A percentile compares a stretch with the other conserved stretches of the same genome.
phyloP scores from a whole-genome alignment of 768 basidiomycete species.

The Artomyces pyxidatus region DNA sequence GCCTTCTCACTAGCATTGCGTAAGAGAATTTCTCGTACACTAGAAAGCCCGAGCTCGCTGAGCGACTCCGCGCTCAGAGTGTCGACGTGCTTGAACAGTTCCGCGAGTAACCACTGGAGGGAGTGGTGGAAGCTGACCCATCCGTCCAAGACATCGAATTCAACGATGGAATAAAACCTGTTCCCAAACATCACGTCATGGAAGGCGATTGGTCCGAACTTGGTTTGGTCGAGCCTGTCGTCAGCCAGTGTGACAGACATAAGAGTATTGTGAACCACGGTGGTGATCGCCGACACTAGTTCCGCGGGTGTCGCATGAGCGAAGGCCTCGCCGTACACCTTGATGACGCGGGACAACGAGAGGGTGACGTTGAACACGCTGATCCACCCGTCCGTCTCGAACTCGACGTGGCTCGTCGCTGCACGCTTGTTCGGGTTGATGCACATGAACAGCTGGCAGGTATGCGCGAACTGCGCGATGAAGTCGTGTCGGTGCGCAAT shows the following conservation, averaged over 20 bases:
- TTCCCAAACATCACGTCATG: conserved; percentile 64
- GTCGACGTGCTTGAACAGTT: conserved; percentile 78
- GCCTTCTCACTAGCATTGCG: conserved; percentile 57
- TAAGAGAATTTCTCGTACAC: conserved; percentile 53
- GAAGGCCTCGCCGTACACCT: conserved; percentile 83
- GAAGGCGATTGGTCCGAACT: conserved; percentile 54
- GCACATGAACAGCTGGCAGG: conserved; percentile 88
- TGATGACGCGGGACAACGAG: conserved; percentile 81
- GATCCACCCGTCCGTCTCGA: conserved; percentile 95
- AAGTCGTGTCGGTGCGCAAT: conserved; percentile 63
- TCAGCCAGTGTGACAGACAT: conserved; percentile 62
- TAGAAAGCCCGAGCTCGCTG: conserved; percentile 40
- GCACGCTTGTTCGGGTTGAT: conserved; percentile 88
- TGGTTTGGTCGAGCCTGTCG: conserved; percentile 57
- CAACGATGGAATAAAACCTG: conserved; percentile 48
- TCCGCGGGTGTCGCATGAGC: conserved; percentile 46
- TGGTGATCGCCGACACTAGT: conserved; percentile 57
- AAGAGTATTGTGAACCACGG: conserved; percentile 64
- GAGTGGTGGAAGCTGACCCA: conserved; percentile 94
- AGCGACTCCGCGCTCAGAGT: conserved; percentile 51
- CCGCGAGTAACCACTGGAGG: conserved; percentile 83
- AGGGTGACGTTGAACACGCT: conserved; percentile 93
- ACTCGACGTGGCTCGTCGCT: conserved; percentile 80
- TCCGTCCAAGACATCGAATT: conserved; percentile 72
- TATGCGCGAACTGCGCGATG: conserved; percentile 63